These are phyloP conservation scores for Psilocybe subaeruginosa DNA, from an alignment of 768 basidiomycete species.

Conservation along the genomic window DNA sequence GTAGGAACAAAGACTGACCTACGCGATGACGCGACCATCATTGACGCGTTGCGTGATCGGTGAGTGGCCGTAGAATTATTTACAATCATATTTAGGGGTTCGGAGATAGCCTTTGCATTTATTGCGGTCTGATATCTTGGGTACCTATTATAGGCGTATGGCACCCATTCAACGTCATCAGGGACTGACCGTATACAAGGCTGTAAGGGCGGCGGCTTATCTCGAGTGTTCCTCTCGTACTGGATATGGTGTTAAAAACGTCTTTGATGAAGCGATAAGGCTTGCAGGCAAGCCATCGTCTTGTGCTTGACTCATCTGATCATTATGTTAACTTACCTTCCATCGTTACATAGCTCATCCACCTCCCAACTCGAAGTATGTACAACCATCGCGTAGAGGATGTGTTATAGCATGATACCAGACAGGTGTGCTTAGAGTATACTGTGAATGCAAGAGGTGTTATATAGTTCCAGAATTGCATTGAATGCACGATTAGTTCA, in stretches of 20 bases:
- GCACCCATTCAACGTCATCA: background rate
- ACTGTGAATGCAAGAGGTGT: no score
- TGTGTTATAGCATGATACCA: no score
- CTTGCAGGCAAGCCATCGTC: background rate
- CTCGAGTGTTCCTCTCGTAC: conserved; percentile 4
- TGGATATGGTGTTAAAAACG: background rate
- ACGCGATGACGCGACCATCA: background rate
- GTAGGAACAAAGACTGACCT: conserved; percentile 9
- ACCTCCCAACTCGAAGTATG: no score
- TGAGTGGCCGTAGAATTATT: background rate
- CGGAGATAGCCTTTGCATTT: no score
- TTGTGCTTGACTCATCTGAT: no score
- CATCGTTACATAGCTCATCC: no score
- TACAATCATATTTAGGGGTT: background rate
- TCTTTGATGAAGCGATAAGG: conserved; percentile 9
- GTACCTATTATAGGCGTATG: background rate
- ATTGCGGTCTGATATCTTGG: background rate
- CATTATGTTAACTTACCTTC: no score
- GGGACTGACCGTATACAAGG: background rate
- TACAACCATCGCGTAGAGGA: no score
- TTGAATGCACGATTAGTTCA: no score
- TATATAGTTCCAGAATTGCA: no score
- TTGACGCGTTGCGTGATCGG: background rate
- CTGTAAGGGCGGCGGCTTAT: background rate
- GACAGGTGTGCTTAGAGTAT: no score